Conservation (phyloP, 1,139 yeast species). For the Suhomyces taliae region DNA sequence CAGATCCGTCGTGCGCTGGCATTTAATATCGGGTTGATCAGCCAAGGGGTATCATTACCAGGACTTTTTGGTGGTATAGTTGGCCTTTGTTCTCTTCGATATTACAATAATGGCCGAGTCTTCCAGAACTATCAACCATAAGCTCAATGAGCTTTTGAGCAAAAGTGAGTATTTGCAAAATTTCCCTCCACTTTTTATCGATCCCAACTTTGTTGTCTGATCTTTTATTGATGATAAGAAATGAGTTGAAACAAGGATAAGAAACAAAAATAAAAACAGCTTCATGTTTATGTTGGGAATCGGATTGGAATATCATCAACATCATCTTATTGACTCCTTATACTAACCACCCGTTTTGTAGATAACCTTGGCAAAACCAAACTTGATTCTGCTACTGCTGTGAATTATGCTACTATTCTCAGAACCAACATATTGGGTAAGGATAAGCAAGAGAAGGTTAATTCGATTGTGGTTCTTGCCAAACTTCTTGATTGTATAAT, state of each 20-base stretch:
- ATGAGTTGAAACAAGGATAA: too few species aligned
- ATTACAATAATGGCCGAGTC: slow-evolving; percentile 29
- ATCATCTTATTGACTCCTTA: neutral
- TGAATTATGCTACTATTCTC: slow-evolving; percentile 37
- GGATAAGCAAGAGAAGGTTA: slow-evolving; percentile 54
- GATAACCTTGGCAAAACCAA: slow-evolving; percentile 31
- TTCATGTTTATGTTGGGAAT: neutral
- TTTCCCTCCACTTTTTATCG: neutral
- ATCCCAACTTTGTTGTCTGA: too few species aligned
- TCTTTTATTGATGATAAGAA: too few species aligned
- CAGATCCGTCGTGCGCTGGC: slow-evolving; percentile 10
- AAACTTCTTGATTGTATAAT: slow-evolving; percentile 49
- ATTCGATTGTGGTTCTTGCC: slow-evolving; percentile 54
- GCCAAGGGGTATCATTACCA: slow-evolving; percentile 1
- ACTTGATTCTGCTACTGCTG: slow-evolving; percentile 37
- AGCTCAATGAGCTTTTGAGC: slow-evolving; percentile 45
- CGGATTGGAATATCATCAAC: neutral
- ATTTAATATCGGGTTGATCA: neutral
- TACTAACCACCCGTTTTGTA: slow-evolving; percentile 13
- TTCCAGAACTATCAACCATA: slow-evolving; percentile 46
- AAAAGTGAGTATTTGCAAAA: slow-evolving; percentile 27
- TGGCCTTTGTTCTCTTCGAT: neutral
- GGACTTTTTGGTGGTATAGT: neutral
- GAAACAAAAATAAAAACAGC: neutral
- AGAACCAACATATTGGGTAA: slow-evolving; percentile 43